A percentile compares a stretch with the other conserved stretches of the same genome.
These are phyloP conservation scores for Hypoxylon sp. DNA, from an alignment of 2,329 filamentous ascomycete genomes.

Conservation along the genomic window DNA sequence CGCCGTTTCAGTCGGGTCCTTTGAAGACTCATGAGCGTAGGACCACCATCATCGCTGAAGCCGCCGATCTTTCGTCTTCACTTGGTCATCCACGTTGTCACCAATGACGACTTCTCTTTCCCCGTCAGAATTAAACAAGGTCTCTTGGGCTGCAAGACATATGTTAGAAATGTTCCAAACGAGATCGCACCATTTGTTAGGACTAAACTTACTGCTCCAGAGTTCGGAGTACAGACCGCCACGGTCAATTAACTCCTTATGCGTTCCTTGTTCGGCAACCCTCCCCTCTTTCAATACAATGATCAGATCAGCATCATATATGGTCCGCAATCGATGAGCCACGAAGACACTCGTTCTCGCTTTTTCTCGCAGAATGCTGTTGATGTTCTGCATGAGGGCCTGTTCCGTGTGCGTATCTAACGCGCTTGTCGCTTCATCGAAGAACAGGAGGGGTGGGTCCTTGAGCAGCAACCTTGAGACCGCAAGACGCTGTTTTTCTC, in stretches of 20 bases:
- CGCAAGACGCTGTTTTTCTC: constrained; percentile 92
- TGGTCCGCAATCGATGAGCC: constrained; percentile 91
- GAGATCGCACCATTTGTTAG: not conserved
- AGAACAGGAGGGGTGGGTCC: constrained; percentile 91
- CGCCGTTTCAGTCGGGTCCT: not conserved
- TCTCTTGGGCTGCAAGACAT: constrained; percentile 69
- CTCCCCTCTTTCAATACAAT: constrained; percentile 88
- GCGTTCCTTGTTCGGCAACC: constrained; percentile 91
- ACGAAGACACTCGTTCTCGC: constrained; percentile 93
- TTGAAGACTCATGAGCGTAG: not conserved
- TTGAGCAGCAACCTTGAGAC: constrained; percentile 88
- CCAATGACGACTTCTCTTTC: constrained; percentile 30
- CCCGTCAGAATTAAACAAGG: constrained; percentile 56
- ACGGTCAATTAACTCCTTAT: constrained; percentile 83
- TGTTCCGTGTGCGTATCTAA: constrained; percentile 95
- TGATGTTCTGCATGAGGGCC: constrained; percentile 91
- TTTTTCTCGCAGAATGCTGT: constrained; percentile 91
- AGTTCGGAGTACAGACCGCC: constrained; percentile 88
- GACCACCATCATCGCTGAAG: constrained; percentile 4
- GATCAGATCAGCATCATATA: constrained; percentile 93
- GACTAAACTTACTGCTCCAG: constrained; percentile 80
- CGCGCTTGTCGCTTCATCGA: constrained; percentile 94
- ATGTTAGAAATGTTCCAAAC: not conserved
- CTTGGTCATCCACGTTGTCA: constrained; percentile 6
- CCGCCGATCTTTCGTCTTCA: not conserved